Evolutionary conservation across 345 rosid genomes (phyloP).

Genomic region (Rhodamnia rubescens): DNA sequence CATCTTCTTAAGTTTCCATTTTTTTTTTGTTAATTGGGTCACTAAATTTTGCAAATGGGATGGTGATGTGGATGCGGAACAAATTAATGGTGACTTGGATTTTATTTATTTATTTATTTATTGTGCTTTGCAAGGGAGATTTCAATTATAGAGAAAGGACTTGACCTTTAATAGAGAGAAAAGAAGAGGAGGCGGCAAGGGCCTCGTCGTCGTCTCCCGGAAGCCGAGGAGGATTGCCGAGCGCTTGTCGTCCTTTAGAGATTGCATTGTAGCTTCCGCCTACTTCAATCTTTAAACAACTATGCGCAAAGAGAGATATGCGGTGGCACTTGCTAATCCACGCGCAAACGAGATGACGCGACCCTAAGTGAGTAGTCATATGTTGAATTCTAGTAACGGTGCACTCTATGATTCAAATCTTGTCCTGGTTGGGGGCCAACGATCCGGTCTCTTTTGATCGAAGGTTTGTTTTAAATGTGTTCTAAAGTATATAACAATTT

Average conservation of each 20-base stretch:
- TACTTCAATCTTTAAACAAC: too few relatives aligned
- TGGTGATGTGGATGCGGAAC: background rate
- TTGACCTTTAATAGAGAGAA: background rate
- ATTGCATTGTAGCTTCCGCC: too few relatives aligned
- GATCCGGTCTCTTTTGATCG: background rate
- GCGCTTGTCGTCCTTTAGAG: background rate
- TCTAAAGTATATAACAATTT: background rate
- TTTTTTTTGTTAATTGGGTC: background rate
- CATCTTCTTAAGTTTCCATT: too few relatives aligned
- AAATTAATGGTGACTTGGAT: too few relatives aligned
- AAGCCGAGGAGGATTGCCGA: background rate
- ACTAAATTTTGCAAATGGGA: background rate
- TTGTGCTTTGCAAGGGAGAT: background rate
- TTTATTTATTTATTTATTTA: too few relatives aligned
- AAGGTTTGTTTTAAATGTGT: background rate
- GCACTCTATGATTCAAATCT: background rate
- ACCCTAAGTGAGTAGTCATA: background rate
- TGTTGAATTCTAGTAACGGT: background rate
- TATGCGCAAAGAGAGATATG: background rate
- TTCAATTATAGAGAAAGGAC: background rate
- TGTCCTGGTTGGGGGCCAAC: accelerated
- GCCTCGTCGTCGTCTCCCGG: background rate
- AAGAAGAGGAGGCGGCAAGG: background rate
- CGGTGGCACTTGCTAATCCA: background rate
- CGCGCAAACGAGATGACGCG: accelerated